Conservation (phyloP, 768 basidiomycete species). For the Strobilomyces dryophilus region DNA sequence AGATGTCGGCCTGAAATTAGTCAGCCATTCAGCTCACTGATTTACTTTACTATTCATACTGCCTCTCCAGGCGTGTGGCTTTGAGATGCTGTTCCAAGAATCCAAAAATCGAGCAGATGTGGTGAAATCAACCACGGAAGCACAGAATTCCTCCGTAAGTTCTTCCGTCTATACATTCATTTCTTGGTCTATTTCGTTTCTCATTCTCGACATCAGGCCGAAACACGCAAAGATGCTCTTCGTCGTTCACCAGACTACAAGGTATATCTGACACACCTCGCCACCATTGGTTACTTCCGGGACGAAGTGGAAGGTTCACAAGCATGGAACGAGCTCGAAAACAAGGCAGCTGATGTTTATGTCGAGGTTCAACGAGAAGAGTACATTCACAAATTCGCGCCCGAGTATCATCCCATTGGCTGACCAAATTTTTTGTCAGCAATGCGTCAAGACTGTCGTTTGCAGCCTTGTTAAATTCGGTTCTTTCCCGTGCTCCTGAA, state of each 20-base stretch:
- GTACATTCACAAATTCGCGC: conserved; percentile 41
- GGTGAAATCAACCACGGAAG: conserved; percentile 34
- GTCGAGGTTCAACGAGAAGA: conserved; percentile 57
- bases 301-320: conserved; percentile 73
- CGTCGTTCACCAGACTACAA: conserved; percentile 62
- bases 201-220: conserved; percentile 36
- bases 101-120: conserved; percentile 54
- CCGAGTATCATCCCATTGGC: not conserved
- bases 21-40: conserved; percentile 29
- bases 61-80: conserved; percentile 73
- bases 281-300: conserved; percentile 69
- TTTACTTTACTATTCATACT: not conserved
- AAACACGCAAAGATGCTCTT: conserved; percentile 66
- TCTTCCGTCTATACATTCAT: not conserved
- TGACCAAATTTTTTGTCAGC: conserved; percentile 29
- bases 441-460: conserved; percentile 71
- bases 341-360: conserved; percentile 65
- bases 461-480: conserved; percentile 63
- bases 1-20: conserved; percentile 92
- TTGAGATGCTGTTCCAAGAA: conserved; percentile 94
- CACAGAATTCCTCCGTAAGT: conserved; percentile 46
- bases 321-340: conserved; percentile 70
- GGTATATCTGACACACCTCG: conserved; percentile 66
- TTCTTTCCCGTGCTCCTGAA: conserved; percentile 44
- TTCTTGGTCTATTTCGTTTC: not conserved